Conservation (phyloP, 352 stramenopile genomes). For the Globisporangium mamillatum region DNA sequence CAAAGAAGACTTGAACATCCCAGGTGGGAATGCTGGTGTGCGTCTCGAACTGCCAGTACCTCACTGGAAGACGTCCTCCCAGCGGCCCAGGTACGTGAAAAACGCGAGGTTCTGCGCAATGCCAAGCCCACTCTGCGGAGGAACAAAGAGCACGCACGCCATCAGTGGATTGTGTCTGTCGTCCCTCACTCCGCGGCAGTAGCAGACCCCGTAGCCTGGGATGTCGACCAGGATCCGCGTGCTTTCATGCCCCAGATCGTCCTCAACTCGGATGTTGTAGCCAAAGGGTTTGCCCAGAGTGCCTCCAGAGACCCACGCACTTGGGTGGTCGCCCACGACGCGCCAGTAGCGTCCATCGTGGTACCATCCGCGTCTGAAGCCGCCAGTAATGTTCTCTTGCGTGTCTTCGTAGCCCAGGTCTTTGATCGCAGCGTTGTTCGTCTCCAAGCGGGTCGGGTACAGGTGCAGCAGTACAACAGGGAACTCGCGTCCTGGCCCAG, state of each 20-base stretch:
- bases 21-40: neutral
- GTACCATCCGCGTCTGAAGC: conserved; percentile 8
- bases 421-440: neutral
- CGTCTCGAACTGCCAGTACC: neutral
- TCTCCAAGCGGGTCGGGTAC: neutral
- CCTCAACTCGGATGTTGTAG: neutral
- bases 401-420: conserved; percentile 3
- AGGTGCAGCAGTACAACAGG: conserved; percentile 1
- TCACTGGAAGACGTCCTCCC: conserved; percentile 5
- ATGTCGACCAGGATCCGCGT: conserved; percentile 9
- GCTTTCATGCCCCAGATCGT: neutral
- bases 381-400: neutral
- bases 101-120: conserved; percentile 4
- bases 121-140: neutral
- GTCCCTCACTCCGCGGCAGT: conserved; percentile 3
- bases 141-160: conserved; percentile 6
- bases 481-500: conserved; percentile 6
- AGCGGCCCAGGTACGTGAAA: neutral
- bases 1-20: neutral
- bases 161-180: neutral
- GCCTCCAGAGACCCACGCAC: neutral
- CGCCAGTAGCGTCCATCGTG: conserved; percentile 6
- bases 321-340: neutral
- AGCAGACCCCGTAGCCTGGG: conserved; percentile 4
- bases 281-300: neutral